A percentile compares a stretch with the other conserved stretches of the same genome.
Conservation (phyloP, 768 basidiomycete genomes). For the Lyophyllum atratum region DNA sequence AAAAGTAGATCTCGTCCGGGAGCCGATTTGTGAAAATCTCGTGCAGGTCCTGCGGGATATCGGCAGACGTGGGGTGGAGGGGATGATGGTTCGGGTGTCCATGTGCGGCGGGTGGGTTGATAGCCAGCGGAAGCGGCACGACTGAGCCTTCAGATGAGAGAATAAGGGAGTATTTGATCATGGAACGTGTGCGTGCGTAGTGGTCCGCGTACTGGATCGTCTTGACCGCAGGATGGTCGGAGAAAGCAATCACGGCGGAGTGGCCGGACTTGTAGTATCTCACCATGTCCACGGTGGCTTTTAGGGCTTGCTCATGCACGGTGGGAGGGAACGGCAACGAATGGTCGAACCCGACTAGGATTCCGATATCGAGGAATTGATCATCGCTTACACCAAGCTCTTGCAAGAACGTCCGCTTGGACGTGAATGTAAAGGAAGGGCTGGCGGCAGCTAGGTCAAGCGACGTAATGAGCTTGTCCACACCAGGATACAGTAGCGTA, state of each 20-base stretch:
- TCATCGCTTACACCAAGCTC: slow-evolving; percentile 74
- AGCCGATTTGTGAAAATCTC: slow-evolving; percentile 94
- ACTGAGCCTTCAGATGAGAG: slow-evolving; percentile 86
- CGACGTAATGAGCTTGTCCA: slow-evolving; percentile 88
- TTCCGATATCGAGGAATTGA: slow-evolving; percentile 92
- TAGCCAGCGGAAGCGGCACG: slow-evolving; percentile 75
- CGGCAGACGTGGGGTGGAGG: slow-evolving; percentile 77
- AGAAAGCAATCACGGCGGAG: slow-evolving; percentile 72
- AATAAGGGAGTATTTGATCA: slow-evolving; percentile 91
- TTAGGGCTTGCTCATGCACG: slow-evolving; percentile 77
- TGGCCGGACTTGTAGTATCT: slow-evolving; percentile 91
- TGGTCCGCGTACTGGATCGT: slow-evolving; percentile 77
- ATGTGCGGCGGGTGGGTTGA: slow-evolving; percentile 49
- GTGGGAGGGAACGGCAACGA: slow-evolving; percentile 82
- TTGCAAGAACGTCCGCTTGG: slow-evolving; percentile 67
- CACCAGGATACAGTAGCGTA: slow-evolving; percentile 81
- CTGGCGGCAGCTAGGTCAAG: slow-evolving; percentile 71
- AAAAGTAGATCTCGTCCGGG: slow-evolving; percentile 96
- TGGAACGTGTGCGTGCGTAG: slow-evolving; percentile 86
- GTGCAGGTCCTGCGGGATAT: slow-evolving; percentile 89
- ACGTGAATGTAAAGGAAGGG: slow-evolving; percentile 81
- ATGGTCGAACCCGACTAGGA: slow-evolving; percentile 88
- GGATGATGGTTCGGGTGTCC: slow-evolving; percentile 57
- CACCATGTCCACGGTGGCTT: slow-evolving; percentile 89
- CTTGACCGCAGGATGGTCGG: slow-evolving; percentile 84